Evolutionary conservation across 345 rosid species (phyloP).

Genomic region (Syzygium aqueum): DNA sequence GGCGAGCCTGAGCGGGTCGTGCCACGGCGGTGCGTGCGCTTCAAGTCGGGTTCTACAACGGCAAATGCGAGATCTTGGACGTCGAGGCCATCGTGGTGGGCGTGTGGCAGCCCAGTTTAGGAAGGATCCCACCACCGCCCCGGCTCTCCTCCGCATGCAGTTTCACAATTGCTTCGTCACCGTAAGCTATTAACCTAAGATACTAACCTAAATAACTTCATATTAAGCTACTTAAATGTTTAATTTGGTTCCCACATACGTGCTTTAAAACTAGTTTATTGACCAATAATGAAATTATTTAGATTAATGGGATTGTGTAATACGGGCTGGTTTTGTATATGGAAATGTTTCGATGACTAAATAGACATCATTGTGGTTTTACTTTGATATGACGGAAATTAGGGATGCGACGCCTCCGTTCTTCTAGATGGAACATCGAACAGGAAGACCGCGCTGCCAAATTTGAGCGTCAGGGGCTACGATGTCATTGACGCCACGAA

Average conservation of each 20-base stretch:
- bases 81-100: conserved; percentile 25
- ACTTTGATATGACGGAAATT: not conserved
- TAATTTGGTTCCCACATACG: not conserved
- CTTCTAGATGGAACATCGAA: conserved; percentile 13
- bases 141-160: conserved; percentile 38
- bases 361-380: not conserved
- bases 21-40: conserved; percentile 26
- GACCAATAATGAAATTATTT: not conserved
- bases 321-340: not conserved
- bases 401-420: conserved; percentile 49
- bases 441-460: conserved; percentile 29
- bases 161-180: conserved; percentile 43
- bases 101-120: not conserved
- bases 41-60: conserved; percentile 17
- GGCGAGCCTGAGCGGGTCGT: conserved; percentile 15
- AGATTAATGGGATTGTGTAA: not conserved
- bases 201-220: not conserved
- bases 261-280: not conserved
- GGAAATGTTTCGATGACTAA: not conserved
- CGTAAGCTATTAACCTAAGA: conserved; percentile 8
- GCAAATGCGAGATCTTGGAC: conserved; percentile 7
- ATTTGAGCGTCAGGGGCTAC: conserved; percentile 22
- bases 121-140: conserved; percentile 10
- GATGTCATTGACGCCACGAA: conserved; percentile 31
- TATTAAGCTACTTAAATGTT: not conserved